Base-by-base conservation (phyloP, 2,329 filamentous ascomycete genomes). In the Waltergamsia citrina region DNA sequence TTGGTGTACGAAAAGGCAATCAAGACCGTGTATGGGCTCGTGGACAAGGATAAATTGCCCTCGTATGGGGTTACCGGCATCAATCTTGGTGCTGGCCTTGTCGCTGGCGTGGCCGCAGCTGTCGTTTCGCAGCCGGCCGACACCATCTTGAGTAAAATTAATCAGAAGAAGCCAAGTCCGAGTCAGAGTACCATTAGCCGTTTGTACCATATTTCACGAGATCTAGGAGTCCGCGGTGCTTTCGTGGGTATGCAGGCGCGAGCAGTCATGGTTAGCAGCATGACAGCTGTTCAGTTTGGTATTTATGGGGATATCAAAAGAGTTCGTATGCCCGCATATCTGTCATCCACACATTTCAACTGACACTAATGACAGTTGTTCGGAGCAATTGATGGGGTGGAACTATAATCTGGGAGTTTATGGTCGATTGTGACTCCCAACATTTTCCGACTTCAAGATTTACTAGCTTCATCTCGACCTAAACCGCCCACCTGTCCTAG, bases 141-240 rank as follows among this genome's bases (percentile, higher is more conserved):
- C 60, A 87, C 83, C 52, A 87, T 87, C 81, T 74, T 87, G 44
- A 78, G 71, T 62, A 86, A 86, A 73, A 86, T 87, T 70, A 87
- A 86, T 78, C 86, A 86, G 79, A 81, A 78, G 60, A 78, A 81
- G 67, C 82, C 80, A 62, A 66, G 74, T 40, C 81, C 83, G 43
- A 83, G 82, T 65, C 81, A 87, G 68, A 73, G 82, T 53, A 86
- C 80, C 48, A 72, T 73, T 54, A 70, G 65, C 60, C 77, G 83
- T 61, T 62, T 87, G 51, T 70, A 85, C 67, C 86, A 86, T 75
- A 87, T 87, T 53, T 81, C 65, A 45, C 77, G 75, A 60, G 81
- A 87, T 63, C 78, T 87, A 47, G 83, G 82, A 57, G 41, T 87
- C 54, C 69, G 67, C 47, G 82, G 82, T 48, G 78, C 70, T 34